phyloP scores from a whole-genome alignment of 2,329 filamentous ascomycete genomes.

The Plectosphaerella cucumerina region DNA sequence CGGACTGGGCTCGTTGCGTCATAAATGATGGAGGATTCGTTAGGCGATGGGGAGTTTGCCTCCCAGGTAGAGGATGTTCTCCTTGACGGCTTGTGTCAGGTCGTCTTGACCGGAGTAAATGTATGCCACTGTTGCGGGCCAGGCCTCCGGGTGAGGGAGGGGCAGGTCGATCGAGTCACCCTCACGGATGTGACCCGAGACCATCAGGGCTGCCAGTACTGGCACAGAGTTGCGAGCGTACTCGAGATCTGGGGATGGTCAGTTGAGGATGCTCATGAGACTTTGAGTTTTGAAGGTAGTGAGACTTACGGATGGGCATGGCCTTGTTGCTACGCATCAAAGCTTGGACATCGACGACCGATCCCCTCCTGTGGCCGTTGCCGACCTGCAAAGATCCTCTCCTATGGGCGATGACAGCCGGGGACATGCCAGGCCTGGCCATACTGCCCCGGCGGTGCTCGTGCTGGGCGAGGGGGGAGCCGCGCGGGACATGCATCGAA shows the following conservation, averaged over 20 bases:
- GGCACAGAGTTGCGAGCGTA: slow-evolving; percentile 47
- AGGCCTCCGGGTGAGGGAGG: slow-evolving; percentile 51
- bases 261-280: too few species aligned
- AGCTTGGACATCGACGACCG: slow-evolving; percentile 13
- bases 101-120: slow-evolving; percentile 48
- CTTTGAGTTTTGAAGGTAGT: background rate
- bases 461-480: slow-evolving; percentile 6
- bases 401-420: slow-evolving; percentile 11
- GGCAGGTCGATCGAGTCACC: slow-evolving; percentile 55
- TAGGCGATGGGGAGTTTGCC: slow-evolving; percentile 33
- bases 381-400: slow-evolving; percentile 3
- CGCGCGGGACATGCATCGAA: background rate
- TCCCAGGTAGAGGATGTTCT: slow-evolving; percentile 53
- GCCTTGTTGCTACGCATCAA: slow-evolving; percentile 21
- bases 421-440: slow-evolving; percentile 14
- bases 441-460: slow-evolving; percentile 17
- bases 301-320: slow-evolving; percentile 42
- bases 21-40: slow-evolving; percentile 5
- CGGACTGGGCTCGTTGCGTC: slow-evolving; percentile 8
- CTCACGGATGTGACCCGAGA: slow-evolving; percentile 45
- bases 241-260: slow-evolving; percentile 36
- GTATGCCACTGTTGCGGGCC: slow-evolving; percentile 50
- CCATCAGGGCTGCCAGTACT: slow-evolving; percentile 49
- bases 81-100: slow-evolving; percentile 38
- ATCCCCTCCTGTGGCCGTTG: slow-evolving; percentile 10